Percentiles rank a stretch among this genome's conserved stretches.
These are phyloP conservation scores for Zygosaccharomyces sapae DNA, from an alignment of 1,139 yeast species.

Conservation along the genomic window DNA sequence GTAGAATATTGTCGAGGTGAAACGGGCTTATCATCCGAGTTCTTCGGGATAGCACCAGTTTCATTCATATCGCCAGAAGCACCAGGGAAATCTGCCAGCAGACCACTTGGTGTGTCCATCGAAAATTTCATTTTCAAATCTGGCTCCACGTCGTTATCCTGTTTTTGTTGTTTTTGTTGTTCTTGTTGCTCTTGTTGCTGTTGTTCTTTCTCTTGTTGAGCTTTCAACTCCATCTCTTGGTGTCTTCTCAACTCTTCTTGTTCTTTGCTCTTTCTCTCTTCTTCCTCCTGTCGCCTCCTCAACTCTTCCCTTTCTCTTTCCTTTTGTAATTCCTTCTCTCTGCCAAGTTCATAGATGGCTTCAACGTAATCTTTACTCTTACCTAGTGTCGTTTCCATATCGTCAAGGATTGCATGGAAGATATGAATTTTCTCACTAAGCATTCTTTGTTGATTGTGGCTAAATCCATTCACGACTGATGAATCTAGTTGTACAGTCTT, in stretches of 20 bases:
- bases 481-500: conserved; percentile 34
- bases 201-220: conserved; percentile 15
- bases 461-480: conserved; percentile 29
- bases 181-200: conserved; percentile 12
- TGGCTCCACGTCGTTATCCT: conserved; percentile 12
- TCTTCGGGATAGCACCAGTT: conserved; percentile 10
- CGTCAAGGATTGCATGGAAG: conserved; percentile 38
- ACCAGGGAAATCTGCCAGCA: conserved; percentile 21
- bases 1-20: conserved; percentile 12
- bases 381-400: conserved; percentile 36
- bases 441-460: conserved; percentile 24
- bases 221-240: conserved; percentile 13
- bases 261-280: conserved; percentile 21
- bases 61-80: conserved; percentile 3
- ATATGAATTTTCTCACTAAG: conserved; percentile 29
- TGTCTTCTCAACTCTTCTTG: conserved; percentile 15
- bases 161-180: conserved; percentile 11
- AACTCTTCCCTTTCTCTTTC: conserved; percentile 30
- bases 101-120: conserved; percentile 23
- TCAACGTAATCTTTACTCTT: conserved; percentile 37
- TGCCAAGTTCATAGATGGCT: conserved; percentile 29
- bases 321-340: conserved; percentile 25
- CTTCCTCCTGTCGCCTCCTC: conserved; percentile 22
- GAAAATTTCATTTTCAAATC: conserved; percentile 10
- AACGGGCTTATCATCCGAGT: conserved; percentile 4